These are phyloP conservation scores for Boletus barrowsii DNA, from an alignment of 768 basidiomycete species.

Conservation along the genomic window DNA sequence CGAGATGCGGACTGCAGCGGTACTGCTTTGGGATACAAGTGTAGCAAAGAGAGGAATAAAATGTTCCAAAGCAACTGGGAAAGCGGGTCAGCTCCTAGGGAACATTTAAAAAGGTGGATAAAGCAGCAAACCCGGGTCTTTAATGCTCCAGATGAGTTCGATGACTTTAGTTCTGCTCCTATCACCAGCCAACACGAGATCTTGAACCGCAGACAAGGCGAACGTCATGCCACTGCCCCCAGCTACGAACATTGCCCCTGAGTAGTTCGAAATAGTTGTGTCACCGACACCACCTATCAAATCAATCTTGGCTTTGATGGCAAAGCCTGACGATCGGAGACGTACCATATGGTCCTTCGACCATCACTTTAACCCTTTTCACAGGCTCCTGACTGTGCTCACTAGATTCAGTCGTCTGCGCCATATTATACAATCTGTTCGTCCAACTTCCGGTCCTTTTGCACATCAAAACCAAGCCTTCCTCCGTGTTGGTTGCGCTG, in stretches of 20 bases:
- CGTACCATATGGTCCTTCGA: slow-evolving; percentile 56
- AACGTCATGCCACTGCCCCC: slow-evolving; percentile 81
- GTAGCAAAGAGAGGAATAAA: slow-evolving; percentile 47
- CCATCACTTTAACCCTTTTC: slow-evolving; percentile 35
- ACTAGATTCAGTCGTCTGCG: slow-evolving; percentile 29
- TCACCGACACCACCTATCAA: slow-evolving; percentile 54
- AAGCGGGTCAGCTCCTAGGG: neutral
- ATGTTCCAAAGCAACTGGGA: slow-evolving; percentile 41
- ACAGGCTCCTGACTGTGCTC: slow-evolving; percentile 21
- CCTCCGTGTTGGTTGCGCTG: slow-evolving; percentile 49
- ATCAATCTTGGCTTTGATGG: neutral
- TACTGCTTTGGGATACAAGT: slow-evolving; percentile 41
- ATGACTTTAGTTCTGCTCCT: slow-evolving; percentile 53
- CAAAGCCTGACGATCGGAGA: neutral
- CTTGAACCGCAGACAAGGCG: slow-evolving; percentile 58
- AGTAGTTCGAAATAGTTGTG: slow-evolving; percentile 59
- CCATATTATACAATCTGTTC: slow-evolving; percentile 48
- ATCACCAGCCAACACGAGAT: slow-evolving; percentile 50
- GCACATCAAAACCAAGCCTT: slow-evolving; percentile 64
- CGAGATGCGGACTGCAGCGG: slow-evolving; percentile 44
- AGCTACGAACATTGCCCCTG: slow-evolving; percentile 62
- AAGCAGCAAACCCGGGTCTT: slow-evolving; percentile 43
- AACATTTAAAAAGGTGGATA: neutral
- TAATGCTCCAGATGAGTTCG: slow-evolving; percentile 67
- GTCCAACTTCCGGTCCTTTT: slow-evolving; percentile 72